Evolutionary conservation across 2,329 filamentous ascomycete species (phyloP), one percentile per base, ranked within the genome.

Genomic region (Thelonectria rubi): DNA sequence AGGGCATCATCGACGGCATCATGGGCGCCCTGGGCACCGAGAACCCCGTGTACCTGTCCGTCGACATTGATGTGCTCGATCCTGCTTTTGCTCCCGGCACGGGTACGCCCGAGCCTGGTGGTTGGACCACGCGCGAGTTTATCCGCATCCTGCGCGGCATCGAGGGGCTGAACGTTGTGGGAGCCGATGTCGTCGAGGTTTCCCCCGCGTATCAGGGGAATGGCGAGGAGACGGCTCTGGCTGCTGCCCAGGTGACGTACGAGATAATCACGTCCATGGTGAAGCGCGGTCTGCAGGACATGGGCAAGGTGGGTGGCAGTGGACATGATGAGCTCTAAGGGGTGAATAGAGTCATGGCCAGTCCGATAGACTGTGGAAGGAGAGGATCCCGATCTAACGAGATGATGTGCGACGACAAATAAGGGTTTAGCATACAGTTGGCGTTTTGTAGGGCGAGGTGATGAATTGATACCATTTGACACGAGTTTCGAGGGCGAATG

Each of bases 41-140:
- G 65, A 87, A 86, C 66, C 92, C 92, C 0, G 92, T 97, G 1
- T 96, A 97, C 73, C 80, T 96, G 10, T 91, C 86, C 37, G 86
- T 80, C 5, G 93, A 97, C 73, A 97, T 97, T 69, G 93, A 97
- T 73, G 93, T 92, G 0, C 81, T 97, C 3, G 93, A 97, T 74
- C 93, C 93, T 0, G 78, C 77, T 8, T 78, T 80, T 54, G 78
- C 78, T 2, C 92, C 92, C 0, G 92, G 90, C 2, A 97, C 93
- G 0, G 94, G 93, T 1, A 97, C 93, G 0, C 93, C 93, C 0
- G 93, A 97, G 80, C 91, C 93, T 0, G 93, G 94, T 59, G 93
- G 93, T 39, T 97, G 93, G 93, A 95, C 92, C 6, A 96, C 91
- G 18, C 83, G 93, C 53, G 94, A 97, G 80, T 81, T 97, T 69